A percentile compares a stretch with the other conserved stretches of the same genome.
phyloP scores from a whole-genome alignment of 305 asterid genomes.

The Ajuga reptans region DNA sequence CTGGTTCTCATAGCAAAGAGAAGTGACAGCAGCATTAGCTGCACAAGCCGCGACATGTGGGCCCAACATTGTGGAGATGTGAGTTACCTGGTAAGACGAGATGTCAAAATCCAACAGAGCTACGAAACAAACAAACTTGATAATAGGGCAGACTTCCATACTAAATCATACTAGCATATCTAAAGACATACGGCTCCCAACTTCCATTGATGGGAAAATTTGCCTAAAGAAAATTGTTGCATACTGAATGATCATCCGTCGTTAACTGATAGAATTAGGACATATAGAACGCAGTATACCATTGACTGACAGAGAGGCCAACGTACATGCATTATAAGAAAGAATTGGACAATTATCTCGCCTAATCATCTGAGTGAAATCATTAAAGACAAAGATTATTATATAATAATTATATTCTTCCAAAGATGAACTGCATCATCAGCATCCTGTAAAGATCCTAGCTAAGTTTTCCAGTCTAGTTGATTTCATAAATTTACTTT shows the following conservation, averaged over 20 bases:
- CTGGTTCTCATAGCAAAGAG: slow-evolving; percentile 82
- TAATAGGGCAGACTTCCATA: neutral
- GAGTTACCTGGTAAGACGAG: slow-evolving; percentile 53
- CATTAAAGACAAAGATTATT: neutral
- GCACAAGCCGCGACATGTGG: slow-evolving; percentile 70
- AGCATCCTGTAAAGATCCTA: neutral
- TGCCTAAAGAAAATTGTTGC: neutral
- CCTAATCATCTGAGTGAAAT: neutral
- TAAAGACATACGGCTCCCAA: neutral
- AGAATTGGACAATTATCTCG: neutral
- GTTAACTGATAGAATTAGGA: neutral
- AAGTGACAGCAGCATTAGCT: slow-evolving; percentile 83
- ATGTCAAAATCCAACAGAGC: slow-evolving; percentile 18
- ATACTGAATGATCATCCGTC: neutral
- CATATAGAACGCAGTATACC: neutral
- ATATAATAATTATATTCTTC: neutral
- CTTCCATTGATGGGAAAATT: neutral
- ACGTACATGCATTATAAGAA: neutral
- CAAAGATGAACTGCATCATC: slow-evolving; percentile 5
- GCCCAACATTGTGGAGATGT: slow-evolving; percentile 63
- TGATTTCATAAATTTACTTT: slow-evolving; percentile 1
- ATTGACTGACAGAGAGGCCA: neutral
- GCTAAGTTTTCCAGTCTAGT: neutral
- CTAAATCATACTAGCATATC: neutral
- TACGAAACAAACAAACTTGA: slow-evolving; percentile 2